Evolutionary conservation across 768 basidiomycete genomes (phyloP).

Genomic region (Mycena leptocephala): DNA sequence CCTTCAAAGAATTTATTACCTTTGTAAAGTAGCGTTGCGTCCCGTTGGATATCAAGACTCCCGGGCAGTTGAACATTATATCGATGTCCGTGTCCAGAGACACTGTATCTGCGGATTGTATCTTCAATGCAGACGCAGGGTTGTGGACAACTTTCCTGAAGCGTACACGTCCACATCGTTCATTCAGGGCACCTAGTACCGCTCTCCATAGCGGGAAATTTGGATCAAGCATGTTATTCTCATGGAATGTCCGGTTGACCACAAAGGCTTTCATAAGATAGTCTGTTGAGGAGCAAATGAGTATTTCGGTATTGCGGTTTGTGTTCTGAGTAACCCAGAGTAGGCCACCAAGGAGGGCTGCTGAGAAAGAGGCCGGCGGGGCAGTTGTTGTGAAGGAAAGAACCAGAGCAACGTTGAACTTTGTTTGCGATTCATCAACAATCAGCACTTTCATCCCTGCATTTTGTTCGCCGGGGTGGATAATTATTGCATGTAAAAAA

Average conservation of each 20-base stretch:
- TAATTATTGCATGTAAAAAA: neutral
- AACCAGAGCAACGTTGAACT: no score
- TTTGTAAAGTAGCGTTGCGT: constrained; percentile 2
- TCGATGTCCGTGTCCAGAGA: no score
- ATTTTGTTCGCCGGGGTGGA: neutral
- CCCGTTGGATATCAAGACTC: neutral
- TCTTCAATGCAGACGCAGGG: neutral
- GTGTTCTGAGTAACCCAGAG: neutral
- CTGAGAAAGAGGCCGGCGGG: neutral
- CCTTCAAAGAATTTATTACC: neutral
- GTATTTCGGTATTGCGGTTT: neutral
- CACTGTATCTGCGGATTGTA: no score
- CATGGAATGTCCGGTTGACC: no score
- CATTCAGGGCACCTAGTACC: neutral
- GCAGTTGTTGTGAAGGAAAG: no score
- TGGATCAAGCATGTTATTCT: neutral
- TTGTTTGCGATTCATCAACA: neutral
- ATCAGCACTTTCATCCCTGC: neutral
- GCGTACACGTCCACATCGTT: neutral
- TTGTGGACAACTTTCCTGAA: neutral
- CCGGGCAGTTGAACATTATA: no score
- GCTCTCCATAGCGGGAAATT: constrained; percentile 1
- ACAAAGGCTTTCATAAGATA: no score
- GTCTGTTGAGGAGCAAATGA: no score
- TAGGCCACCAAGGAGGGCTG: neutral